These are phyloP conservation scores for Dioszegia aurantiaca DNA, from an alignment of 768 basidiomycete genomes.

Conservation along the genomic window DNA sequence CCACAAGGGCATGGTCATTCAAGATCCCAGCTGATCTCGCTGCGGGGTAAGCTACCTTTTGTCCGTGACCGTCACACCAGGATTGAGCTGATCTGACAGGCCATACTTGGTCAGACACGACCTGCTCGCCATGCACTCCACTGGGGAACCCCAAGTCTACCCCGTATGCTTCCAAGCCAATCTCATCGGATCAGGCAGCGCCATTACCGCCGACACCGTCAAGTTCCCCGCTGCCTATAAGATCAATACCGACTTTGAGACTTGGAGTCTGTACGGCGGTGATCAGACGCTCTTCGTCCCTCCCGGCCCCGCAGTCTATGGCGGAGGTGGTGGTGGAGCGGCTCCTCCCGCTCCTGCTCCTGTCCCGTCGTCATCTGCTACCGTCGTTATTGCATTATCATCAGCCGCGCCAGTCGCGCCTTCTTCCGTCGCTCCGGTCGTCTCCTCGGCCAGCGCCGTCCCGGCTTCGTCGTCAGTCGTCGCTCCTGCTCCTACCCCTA, in stretches of 20 bases:
- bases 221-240: conserved; percentile 4
- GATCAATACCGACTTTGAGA: not conserved
- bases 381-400: not conserved
- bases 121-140: not conserved
- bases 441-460: no score
- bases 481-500: no score
- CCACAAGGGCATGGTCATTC: not conserved
- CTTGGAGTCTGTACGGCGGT: not conserved
- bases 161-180: conserved; percentile 10
- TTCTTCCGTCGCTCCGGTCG: no score
- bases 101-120: conserved; percentile 1
- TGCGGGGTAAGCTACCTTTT: conserved; percentile 3
- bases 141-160: conserved; percentile 2
- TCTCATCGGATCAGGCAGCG: not conserved
- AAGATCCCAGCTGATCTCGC: conserved; percentile 4
- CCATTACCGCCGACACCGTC: not conserved
- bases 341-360: not conserved
- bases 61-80: no score
- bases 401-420: no score
- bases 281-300: not conserved
- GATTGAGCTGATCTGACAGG: not conserved
- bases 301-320: conserved; percentile 3
- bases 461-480: no score
- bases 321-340: not conserved
- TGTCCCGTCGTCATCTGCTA: no score